A percentile compares a stretch with the other conserved stretches of the same genome.
Evolutionary conservation across 176 grass and related monocot species (phyloP).

Genomic region (Phragmites australis): DNA sequence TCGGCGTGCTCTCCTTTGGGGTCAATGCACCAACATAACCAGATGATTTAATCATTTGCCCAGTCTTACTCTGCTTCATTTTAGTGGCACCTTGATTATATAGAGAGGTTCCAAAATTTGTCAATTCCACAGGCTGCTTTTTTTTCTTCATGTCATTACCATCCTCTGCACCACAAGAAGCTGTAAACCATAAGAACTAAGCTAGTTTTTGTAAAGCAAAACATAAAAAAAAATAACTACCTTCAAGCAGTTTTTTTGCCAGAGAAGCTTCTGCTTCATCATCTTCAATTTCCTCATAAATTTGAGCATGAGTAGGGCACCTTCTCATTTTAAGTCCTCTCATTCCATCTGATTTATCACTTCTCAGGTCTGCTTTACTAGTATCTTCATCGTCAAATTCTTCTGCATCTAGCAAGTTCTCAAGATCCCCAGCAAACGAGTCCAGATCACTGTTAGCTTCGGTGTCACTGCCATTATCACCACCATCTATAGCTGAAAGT

Average conservation of each 20-base stretch:
- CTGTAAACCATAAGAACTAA: conserved; percentile 36
- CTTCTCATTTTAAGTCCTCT: conserved; percentile 94
- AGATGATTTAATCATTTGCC: conserved; percentile 54
- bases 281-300: conserved; percentile 89
- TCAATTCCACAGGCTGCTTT: conserved; percentile 51
- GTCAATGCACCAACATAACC: conserved; percentile 47
- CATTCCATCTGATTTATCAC: conserved; percentile 58
- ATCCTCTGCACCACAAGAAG: conserved; percentile 58
- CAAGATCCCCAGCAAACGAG: conserved; percentile 97
- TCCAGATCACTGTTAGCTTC: conserved; percentile 88
- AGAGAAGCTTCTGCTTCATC: conserved; percentile 72
- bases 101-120: conserved; percentile 48
- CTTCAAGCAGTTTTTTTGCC: conserved; percentile 85
- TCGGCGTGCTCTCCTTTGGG: conserved; percentile 53
- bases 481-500: conserved; percentile 76
- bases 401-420: conserved; percentile 92
- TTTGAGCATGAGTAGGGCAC: conserved; percentile 57
- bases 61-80: conserved; percentile 59
- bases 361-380: conserved; percentile 59
- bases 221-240: conserved; percentile 43
- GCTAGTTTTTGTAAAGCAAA: conserved; percentile 15
- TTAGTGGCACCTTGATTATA: conserved; percentile 46
- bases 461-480: conserved; percentile 81
- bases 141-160: conserved; percentile 66
- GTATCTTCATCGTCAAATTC: conserved; percentile 84